These are phyloP conservation scores for Boletales sp. DNA, from an alignment of 768 basidiomycete genomes.

Conservation along the genomic window DNA sequence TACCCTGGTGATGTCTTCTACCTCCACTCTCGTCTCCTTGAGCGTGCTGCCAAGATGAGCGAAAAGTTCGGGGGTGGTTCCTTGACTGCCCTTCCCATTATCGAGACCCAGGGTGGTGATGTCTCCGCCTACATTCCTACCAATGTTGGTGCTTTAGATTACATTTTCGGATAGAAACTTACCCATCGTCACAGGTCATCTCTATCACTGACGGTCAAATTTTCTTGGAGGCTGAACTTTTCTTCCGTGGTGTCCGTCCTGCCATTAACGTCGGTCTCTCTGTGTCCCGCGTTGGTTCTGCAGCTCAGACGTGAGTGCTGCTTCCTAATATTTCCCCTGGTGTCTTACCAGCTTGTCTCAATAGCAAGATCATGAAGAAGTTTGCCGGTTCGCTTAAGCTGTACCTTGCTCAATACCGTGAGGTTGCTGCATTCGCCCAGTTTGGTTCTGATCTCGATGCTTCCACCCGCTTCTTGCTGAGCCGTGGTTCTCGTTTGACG, in stretches of 20 bases:
- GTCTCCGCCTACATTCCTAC: constrained; percentile 99
- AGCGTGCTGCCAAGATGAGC: constrained; percentile 99
- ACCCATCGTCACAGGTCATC: constrained; percentile 66
- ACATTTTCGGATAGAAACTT: background rate
- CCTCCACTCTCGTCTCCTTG: constrained; percentile 99
- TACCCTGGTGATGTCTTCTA: constrained; percentile 99
- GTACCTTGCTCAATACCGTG: constrained; percentile 99
- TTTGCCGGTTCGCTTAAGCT: constrained; percentile 99
- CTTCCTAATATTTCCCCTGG: background rate
- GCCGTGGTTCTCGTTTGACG: constrained; percentile 96
- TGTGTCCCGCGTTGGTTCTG: constrained; percentile 99
- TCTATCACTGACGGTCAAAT: constrained; percentile 99
- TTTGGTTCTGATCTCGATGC: constrained; percentile 99
- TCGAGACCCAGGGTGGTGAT: constrained; percentile 99
- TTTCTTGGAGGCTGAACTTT: constrained; percentile 99
- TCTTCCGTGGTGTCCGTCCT: constrained; percentile 99
- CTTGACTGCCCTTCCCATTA: constrained; percentile 97
- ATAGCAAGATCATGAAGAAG: constrained; percentile 99
- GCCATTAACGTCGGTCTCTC: constrained; percentile 99
- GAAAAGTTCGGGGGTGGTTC: constrained; percentile 99
- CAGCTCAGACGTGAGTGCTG: constrained; percentile 90
- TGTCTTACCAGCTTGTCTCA: background rate
- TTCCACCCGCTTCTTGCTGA: constrained; percentile 96
- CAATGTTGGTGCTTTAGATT: constrained; percentile 50
- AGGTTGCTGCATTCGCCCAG: constrained; percentile 98